Base-by-base conservation (phyloP, 768 basidiomycete genomes). In the Tubosaeta sp. region DNA sequence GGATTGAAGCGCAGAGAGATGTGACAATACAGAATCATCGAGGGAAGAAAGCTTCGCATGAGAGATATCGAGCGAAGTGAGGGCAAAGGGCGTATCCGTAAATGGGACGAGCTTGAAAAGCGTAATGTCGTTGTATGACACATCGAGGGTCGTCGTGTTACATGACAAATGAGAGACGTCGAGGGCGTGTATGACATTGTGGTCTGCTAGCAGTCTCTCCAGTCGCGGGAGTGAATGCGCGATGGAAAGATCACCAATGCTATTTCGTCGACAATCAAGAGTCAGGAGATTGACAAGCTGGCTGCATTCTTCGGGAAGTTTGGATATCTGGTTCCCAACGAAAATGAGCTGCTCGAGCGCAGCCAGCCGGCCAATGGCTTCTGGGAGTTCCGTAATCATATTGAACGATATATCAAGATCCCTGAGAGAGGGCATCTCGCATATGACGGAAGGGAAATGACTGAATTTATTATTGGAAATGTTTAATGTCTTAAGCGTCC, bases 341-440 rank as follows among this genome's bases (percentile, higher is more conserved):
- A 95, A 79, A 41, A 86, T 74, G 10, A 98, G 76, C 14, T 79
- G 74, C 59, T 92, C 83, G 39, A 98, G 78, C 4, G 78, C 74
- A 26, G 66, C 68, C 48, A 98, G 75, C 32, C 79, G 71, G 1
- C 88, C 88, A 39, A 98, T 83, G 39, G 86, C 82, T 33, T 88
- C 83, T 0, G 95, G 94, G 2, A 98, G 78, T 45, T 85, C 81
- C 0, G 80, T 76, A 52, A 98, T 84, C 67, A 78, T 82, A 73
- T 99, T 99, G 77, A 97, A 97, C 0, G 97, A 98, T 35, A 97
- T 76, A 62, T 98, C 95, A 17, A 99, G 83, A 60, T 95, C 91
- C 34, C 79, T 73, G 17, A 99, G 80, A n/a, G 72, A 78, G 5
- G 74, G 69, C 63, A 98, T 81, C 54, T 85, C 75, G 66, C 81